phyloP scores from a whole-genome alignment of 2,329 filamentous ascomycete genomes.

The Monosporascus sp. region DNA sequence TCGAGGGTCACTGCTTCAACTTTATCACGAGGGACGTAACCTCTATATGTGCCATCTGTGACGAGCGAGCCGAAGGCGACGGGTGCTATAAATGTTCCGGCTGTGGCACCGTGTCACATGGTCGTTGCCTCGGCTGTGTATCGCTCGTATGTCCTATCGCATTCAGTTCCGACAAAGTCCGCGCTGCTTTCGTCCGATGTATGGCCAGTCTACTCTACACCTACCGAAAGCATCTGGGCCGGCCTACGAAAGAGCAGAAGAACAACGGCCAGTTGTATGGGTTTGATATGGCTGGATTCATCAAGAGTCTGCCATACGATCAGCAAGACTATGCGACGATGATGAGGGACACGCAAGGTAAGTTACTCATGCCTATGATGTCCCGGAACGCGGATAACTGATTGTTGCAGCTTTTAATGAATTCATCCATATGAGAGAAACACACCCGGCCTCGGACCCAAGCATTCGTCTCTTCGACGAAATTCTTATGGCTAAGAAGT shows the following conservation, averaged over 20 bases:
- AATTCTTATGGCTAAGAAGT: slow-evolving; percentile 73
- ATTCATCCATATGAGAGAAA: slow-evolving; percentile 79
- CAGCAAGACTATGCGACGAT: slow-evolving; percentile 59
- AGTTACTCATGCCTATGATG: slow-evolving; percentile 9
- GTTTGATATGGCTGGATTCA: slow-evolving; percentile 61
- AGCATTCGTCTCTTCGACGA: slow-evolving; percentile 75
- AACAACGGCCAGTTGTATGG: slow-evolving; percentile 53
- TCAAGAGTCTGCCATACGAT: slow-evolving; percentile 59
- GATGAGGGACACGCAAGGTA: slow-evolving; percentile 64
- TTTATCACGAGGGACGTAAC: slow-evolving; percentile 55
- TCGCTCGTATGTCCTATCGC: slow-evolving; percentile 59
- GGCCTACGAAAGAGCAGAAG: slow-evolving; percentile 56
- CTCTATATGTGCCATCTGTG: slow-evolving; percentile 66
- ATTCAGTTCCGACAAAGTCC: slow-evolving; percentile 56
- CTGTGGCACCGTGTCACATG: slow-evolving; percentile 54
- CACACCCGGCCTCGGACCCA: slow-evolving; percentile 54
- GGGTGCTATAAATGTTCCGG: slow-evolving; percentile 70
- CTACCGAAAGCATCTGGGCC: slow-evolving; percentile 57
- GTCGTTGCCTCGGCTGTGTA: slow-evolving; percentile 55
- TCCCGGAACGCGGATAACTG: neutral
- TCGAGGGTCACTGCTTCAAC: slow-evolving; percentile 77
- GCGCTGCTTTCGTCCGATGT: slow-evolving; percentile 60
- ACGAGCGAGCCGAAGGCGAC: slow-evolving; percentile 66
- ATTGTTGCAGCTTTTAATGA: slow-evolving; percentile 61
- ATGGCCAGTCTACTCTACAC: slow-evolving; percentile 62